Conservation (phyloP, 495 filamentous ascomycete genomes). For the Aspergillus olivimuriae region DNA sequence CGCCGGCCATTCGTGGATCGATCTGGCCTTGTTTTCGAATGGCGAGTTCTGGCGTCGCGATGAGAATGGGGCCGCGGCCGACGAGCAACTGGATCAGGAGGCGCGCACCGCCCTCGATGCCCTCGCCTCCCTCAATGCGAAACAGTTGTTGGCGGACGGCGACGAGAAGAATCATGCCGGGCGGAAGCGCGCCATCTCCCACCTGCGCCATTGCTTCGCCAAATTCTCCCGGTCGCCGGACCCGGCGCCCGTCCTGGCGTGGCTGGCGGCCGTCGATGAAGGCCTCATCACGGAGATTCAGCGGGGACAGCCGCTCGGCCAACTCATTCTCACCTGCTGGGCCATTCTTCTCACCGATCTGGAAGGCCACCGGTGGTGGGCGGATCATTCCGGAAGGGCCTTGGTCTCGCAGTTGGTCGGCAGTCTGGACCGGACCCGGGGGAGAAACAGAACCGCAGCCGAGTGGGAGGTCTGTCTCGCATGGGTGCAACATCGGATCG, state of each 20-base stretch:
- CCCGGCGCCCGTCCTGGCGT: slow-evolving; percentile 21
- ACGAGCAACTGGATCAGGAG: slow-evolving; percentile 13
- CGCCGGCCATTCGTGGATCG: slow-evolving; percentile 20
- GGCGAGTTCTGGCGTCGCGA: slow-evolving; percentile 13
- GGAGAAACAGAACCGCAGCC: not conserved
- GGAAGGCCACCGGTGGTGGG: slow-evolving; percentile 25
- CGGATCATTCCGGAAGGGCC: slow-evolving; percentile 16
- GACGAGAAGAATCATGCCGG: slow-evolving; percentile 10
- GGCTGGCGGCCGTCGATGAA: slow-evolving; percentile 23
- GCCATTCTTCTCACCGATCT: slow-evolving; percentile 21
- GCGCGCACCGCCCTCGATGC: slow-evolving; percentile 12
- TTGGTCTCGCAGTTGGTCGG: slow-evolving; percentile 19
- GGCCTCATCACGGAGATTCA: slow-evolving; percentile 19
- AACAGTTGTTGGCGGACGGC: not conserved
- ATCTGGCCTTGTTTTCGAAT: slow-evolving; percentile 16
- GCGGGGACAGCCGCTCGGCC: slow-evolving; percentile 16
- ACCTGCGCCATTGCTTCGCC: slow-evolving; percentile 21
- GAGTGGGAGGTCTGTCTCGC: slow-evolving; percentile 18
- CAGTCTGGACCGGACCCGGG: not conserved
- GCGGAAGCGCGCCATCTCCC: slow-evolving; percentile 13
- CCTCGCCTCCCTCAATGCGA: slow-evolving; percentile 14
- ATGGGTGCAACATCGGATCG: slow-evolving; percentile 15
- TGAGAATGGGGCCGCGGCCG: not conserved
- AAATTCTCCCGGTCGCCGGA: slow-evolving; percentile 14
- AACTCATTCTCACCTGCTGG: slow-evolving; percentile 27